phyloP scores from a whole-genome alignment of 2,329 filamentous ascomycete genomes.

The Claviceps humidiphila region DNA sequence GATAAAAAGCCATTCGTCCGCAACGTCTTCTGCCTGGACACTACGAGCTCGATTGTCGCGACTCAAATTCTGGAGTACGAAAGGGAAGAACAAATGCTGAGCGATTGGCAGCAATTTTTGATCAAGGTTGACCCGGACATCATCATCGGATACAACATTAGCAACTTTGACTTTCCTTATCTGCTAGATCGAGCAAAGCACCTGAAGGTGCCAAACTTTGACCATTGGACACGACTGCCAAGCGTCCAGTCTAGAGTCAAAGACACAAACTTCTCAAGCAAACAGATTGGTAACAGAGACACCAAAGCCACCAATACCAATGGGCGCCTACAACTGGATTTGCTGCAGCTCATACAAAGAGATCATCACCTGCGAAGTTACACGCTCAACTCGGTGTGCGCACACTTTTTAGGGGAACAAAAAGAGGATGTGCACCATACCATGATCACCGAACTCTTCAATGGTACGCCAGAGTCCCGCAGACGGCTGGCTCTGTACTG shows the following conservation, averaged over 20 bases:
- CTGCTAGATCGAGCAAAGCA: slow-evolving; percentile 77
- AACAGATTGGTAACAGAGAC: slow-evolving; percentile 94
- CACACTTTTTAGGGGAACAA: slow-evolving; percentile 90
- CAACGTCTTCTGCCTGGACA: slow-evolving; percentile 92
- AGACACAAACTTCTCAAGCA: slow-evolving; percentile 83
- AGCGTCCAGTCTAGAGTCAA: slow-evolving; percentile 58
- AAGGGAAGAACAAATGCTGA: slow-evolving; percentile 78
- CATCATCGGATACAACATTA: slow-evolving; percentile 97
- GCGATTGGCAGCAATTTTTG: slow-evolving; percentile 81
- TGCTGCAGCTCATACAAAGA: slow-evolving; percentile 87
- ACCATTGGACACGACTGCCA: slow-evolving; percentile 74
- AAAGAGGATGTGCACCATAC: slow-evolving; percentile 98
- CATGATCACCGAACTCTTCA: slow-evolving; percentile 98
- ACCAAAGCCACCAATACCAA: slow-evolving; percentile 92
- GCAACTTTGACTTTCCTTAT: slow-evolving; percentile 98
- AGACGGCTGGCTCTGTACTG: slow-evolving; percentile 90
- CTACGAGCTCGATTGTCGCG: slow-evolving; percentile 85
- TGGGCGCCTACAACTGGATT: slow-evolving; percentile 79
- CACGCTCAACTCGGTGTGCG: slow-evolving; percentile 89
- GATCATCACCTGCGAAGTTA: slow-evolving; percentile 95
- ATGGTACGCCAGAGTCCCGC: slow-evolving; percentile 85
- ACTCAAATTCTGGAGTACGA: slow-evolving; percentile 81
- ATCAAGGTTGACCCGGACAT: slow-evolving; percentile 88
- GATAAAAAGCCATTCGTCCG: slow-evolving; percentile 91
- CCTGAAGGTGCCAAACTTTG: slow-evolving; percentile 66